Base-by-base conservation (phyloP, 169 alveolate species). In the Blepharisma undulans region DNA sequence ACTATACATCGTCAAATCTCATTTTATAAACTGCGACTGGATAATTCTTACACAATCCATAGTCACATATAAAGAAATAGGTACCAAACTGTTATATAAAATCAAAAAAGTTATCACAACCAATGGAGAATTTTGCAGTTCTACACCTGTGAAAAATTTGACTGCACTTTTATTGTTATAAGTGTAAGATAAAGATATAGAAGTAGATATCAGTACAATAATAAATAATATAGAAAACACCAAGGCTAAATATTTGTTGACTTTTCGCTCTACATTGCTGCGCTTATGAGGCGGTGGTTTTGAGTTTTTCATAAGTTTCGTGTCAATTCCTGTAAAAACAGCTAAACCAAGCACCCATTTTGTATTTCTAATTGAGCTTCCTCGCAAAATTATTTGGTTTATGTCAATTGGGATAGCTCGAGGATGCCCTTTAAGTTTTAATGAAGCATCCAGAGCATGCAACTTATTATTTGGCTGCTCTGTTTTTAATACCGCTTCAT, bases 21-120 rank as follows among this genome's bases (percentile, higher is more conserved):
- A 92, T 84, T 96, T 93, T 88, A 99, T 98, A 90, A 98, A 97
- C 86, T 95, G 92, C 22, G 98, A 99, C 94, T 99, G 98, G 61
- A 97, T 90, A 29, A 98, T 96, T 92, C 98, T 96, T 22, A 98
- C 99, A 86, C 98, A 94, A 93, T 98, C 99, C 96, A 99, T 95
- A 19, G 99, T 98, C 72, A 99, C 99, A 22, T 98, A 92, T 48
- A 99, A 93, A 48, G 99, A 97, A 34, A 99, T 99, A 0, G 99
- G 99, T 59, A 99, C 98, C 86, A 99, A 96, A 88, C 98, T 98
- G 32, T 98, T 98, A 5, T 97, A 95, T 72, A 98, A 89, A 59
- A 97, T 97, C 71, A 97, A 89, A 98, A 98, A 98, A 21, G 77
- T 84, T n/a, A 79, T 32, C 19, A 98, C 92, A 60, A 99, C 94